Percentiles rank a stretch among this genome's conserved stretches.
Conservation (phyloP, 2,329 filamentous ascomycete species). For the Xylaria arbuscula region DNA sequence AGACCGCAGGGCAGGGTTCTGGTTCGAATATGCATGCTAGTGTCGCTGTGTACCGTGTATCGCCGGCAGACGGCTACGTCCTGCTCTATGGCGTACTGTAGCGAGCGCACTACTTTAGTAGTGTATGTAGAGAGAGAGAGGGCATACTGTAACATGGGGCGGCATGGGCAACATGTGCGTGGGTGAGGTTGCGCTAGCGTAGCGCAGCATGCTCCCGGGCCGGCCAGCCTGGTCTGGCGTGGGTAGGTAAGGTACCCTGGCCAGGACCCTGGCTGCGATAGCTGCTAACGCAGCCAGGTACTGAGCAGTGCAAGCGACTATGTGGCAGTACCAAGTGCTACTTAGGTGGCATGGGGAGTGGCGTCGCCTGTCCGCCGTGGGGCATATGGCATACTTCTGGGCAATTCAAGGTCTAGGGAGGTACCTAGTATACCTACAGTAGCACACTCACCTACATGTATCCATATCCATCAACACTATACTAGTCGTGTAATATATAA, state of each 20-base stretch:
- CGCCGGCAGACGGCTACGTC: not conserved
- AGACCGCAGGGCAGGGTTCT: conserved; percentile 16
- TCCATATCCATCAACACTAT: not conserved
- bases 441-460: not conserved
- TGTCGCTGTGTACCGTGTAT: conserved; percentile 4
- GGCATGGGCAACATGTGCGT: conserved; percentile 26
- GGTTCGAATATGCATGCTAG: conserved; percentile 34
- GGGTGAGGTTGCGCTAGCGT: conserved; percentile 15
- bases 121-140: not conserved
- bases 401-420: conserved; percentile 2
- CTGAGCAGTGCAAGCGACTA: not conserved
- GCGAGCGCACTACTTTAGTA: not conserved
- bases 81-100: not conserved
- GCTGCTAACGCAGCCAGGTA: not conserved
- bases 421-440: not conserved
- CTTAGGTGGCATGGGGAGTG: not conserved
- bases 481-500: too few species aligned
- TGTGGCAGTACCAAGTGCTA: not conserved
- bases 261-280: not conserved
- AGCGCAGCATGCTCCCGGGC: conserved; percentile 30
- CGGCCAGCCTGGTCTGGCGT: conserved; percentile 32
- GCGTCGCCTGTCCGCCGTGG: conserved; percentile 3
- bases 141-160: conserved; percentile 18
- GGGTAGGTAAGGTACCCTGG: conserved; percentile 15
- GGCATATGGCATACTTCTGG: conserved; percentile 3